These are phyloP conservation scores for Paraurostyla sp. DNA, from an alignment of 73 alveolate genomes.

Conservation along the genomic window DNA sequence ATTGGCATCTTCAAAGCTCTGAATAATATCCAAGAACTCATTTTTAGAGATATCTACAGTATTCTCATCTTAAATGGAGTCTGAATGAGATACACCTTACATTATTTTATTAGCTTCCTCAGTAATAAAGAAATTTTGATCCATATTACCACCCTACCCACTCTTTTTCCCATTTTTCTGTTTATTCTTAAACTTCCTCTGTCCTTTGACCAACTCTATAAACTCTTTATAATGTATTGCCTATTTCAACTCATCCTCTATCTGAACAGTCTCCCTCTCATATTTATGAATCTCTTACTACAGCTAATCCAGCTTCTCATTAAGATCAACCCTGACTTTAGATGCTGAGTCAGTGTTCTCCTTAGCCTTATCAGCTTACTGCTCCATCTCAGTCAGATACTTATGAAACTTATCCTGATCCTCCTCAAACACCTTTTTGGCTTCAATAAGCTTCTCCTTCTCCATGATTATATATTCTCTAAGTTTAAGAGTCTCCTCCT, in stretches of 20 bases:
- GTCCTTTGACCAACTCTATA: constrained; percentile 17
- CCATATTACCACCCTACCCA: too few relatives aligned
- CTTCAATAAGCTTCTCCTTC: constrained; percentile 71
- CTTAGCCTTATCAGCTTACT: constrained; percentile 53
- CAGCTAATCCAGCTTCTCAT: constrained; percentile 18
- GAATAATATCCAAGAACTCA: constrained; percentile 31
- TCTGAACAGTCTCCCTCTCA: constrained; percentile 35
- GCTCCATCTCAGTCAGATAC: constrained; percentile 40
- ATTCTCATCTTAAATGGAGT: neutral
- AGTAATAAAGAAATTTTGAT: constrained; percentile 22
- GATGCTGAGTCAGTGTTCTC: neutral
- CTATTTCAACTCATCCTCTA: constrained; percentile 27
- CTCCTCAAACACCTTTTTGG: constrained; percentile 57
- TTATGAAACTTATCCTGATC: constrained; percentile 62
- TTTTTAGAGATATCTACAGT: constrained; percentile 11
- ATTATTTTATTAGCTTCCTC: constrained; percentile 5
- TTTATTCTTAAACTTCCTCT: constrained; percentile 2
- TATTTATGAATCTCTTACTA: constrained; percentile 18
- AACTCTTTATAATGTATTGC: constrained; percentile 15
- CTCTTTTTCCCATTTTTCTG: neutral
- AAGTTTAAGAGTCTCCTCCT: constrained; percentile 67
- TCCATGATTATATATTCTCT: constrained; percentile 66
- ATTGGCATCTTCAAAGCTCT: constrained; percentile 26
- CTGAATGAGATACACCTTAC: neutral
- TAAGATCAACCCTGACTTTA: neutral